A percentile compares a stretch with the other conserved stretches of the same genome.
Evolutionary conservation across 1,139 yeast species (phyloP).

Genomic region (Hansenula anomala): DNA sequence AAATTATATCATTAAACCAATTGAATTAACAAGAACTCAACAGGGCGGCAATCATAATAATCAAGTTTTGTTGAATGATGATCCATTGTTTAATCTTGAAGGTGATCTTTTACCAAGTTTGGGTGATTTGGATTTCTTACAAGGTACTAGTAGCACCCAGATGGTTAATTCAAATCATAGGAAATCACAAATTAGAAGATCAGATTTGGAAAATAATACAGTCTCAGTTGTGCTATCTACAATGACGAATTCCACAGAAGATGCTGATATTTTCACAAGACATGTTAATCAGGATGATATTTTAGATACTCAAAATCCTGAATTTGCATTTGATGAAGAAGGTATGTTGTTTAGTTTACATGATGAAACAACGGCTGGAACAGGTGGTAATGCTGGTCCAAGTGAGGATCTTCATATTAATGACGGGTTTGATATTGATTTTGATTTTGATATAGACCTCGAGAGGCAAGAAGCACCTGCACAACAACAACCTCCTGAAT

Average conservation of each 20-base stretch:
- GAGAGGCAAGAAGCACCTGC: not conserved
- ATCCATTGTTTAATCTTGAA: constrained; percentile 36
- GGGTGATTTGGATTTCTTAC: constrained; percentile 15
- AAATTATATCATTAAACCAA: constrained; percentile 1
- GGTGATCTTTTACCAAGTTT: constrained; percentile 26
- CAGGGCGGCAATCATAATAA: constrained; percentile 7
- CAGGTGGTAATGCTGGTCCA: not conserved
- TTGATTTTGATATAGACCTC: constrained; percentile 6
- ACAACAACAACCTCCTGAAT: not conserved
- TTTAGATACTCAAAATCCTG: constrained; percentile 13
- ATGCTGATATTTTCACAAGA: not conserved
- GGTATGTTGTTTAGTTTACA: constrained; percentile 18
- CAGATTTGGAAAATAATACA: constrained; percentile 17
- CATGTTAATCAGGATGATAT: constrained; percentile 10
- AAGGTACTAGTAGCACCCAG: not conserved
- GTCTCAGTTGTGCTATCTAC: constrained; percentile 6
- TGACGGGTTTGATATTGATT: not conserved
- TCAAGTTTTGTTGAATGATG: constrained; percentile 30
- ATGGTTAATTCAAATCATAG: constrained; percentile 1
- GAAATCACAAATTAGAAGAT: constrained; percentile 10
- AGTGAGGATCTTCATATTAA: no score
- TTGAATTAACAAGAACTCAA: not conserved
- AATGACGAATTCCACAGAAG: not conserved
- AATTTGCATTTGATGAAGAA: constrained; percentile 22
- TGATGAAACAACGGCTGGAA: constrained; percentile 3